Conservation (phyloP, 78 protist species). For the Dictyostelium brefeldianum region DNA sequence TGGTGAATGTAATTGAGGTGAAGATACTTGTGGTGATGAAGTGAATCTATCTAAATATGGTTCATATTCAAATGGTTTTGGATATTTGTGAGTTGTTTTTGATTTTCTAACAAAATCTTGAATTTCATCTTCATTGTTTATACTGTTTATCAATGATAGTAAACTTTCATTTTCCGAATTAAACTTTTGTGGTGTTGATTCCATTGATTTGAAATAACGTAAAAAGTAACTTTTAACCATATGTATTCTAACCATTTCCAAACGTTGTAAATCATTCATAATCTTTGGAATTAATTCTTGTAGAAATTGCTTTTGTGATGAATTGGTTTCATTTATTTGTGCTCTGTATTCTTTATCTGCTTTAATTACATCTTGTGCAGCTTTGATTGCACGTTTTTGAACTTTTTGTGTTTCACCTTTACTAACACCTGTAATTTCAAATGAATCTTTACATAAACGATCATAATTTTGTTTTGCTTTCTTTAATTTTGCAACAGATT, state of each 20-base stretch:
- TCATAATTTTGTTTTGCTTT: conserved; percentile 51
- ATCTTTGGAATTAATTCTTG: conserved; percentile 29
- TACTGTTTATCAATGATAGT: not conserved
- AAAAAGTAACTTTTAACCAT: conserved; percentile 45
- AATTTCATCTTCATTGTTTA: conserved; percentile 45
- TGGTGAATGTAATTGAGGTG: conserved; percentile 12
- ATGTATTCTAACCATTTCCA: conserved; percentile 47
- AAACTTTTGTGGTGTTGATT: conserved; percentile 3
- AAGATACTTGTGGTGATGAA: not conserved
- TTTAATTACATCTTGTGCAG: conserved; percentile 67
- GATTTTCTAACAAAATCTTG: conserved; percentile 50
- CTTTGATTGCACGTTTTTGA: conserved; percentile 51
- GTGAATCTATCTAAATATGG: conserved; percentile 16
- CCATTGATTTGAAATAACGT: conserved; percentile 30
- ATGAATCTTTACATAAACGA: conserved; percentile 21
- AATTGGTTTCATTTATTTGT: conserved; percentile 52
- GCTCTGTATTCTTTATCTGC: conserved; percentile 44
- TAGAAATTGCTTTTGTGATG: not conserved
- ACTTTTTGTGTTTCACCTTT: conserved; percentile 67
- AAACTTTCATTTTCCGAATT: not conserved
- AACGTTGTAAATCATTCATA: conserved; percentile 44
- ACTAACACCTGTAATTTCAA: not conserved
- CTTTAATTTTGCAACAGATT: conserved; percentile 2
- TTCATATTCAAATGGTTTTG: conserved; percentile 46
- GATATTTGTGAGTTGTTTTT: conserved; percentile 2